Evolutionary conservation across 495 filamentous ascomycete genomes (phyloP).

Genomic region (Penicillium odoratum): DNA sequence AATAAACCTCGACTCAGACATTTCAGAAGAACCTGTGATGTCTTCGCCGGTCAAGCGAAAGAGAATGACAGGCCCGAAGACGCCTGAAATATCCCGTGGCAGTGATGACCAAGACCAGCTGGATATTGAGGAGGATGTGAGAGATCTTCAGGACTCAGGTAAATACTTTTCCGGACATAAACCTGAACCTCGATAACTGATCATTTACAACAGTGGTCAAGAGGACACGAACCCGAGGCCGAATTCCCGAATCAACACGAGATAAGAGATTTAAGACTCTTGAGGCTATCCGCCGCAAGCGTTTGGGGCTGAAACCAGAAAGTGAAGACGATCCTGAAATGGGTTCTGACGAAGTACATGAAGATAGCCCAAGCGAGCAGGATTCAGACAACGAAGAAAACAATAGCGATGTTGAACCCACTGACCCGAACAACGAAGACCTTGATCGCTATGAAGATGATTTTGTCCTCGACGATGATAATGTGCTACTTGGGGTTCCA

Average conservation of each 20-base stretch:
- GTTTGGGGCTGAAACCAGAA: conserved; percentile 55
- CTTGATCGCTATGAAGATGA: conserved; percentile 66
- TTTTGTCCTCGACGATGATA: conserved; percentile 69
- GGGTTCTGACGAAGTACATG: conserved; percentile 10
- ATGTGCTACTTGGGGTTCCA: conserved; percentile 62
- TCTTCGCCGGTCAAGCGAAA: conserved; percentile 32
- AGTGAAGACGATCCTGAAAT: conserved; percentile 26
- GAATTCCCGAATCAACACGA: conserved; percentile 39
- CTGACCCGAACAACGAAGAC: conserved; percentile 37
- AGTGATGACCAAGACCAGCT: conserved; percentile 30
- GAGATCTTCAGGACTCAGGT: conserved; percentile 46
- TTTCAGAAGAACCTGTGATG: conserved; percentile 27
- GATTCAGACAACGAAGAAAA: conserved; percentile 14
- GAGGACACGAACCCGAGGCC: conserved; percentile 44
- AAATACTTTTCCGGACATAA: not conserved
- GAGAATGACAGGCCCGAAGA: conserved; percentile 13
- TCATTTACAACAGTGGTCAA: conserved; percentile 31
- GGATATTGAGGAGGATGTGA: conserved; percentile 47
- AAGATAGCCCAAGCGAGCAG: conserved; percentile 27
- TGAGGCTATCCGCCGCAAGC: conserved; percentile 55
- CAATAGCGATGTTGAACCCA: conserved; percentile 39
- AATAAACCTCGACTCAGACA: conserved; percentile 12
- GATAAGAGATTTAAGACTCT: conserved; percentile 47
- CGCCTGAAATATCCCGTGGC: conserved; percentile 28
- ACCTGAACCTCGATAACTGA: conserved; percentile 5